These are phyloP conservation scores for Aspergillus ostianus DNA, from an alignment of 495 filamentous ascomycete genomes.

Conservation along the genomic window DNA sequence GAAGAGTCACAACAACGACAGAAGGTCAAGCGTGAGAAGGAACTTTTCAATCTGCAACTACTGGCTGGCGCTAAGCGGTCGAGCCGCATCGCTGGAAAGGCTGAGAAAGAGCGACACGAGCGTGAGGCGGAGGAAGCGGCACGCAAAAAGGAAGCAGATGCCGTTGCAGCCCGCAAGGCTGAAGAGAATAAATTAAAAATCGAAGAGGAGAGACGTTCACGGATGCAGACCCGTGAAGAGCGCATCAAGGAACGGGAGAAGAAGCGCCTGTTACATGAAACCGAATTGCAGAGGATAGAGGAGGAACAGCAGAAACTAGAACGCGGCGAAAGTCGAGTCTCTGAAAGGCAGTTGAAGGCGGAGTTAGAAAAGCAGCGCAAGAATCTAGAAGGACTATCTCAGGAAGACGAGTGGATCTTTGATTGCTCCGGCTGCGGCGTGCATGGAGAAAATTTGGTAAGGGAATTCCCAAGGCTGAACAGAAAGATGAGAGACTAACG, in stretches of 20 bases:
- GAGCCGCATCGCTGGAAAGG: conserved; percentile 77
- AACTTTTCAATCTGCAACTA: conserved; percentile 74
- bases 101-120: conserved; percentile 72
- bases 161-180: conserved; percentile 64
- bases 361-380: conserved; percentile 74
- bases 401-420: conserved; percentile 90
- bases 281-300: conserved; percentile 73
- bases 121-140: conserved; percentile 71
- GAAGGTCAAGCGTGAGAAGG: conserved; percentile 68
- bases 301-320: conserved; percentile 71
- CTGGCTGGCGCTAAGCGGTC: conserved; percentile 93
- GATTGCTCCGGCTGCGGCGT: conserved; percentile 86
- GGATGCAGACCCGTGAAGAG: conserved; percentile 81
- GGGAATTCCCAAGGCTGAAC: conserved; percentile 13
- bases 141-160: conserved; percentile 62
- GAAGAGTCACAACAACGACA: conserved; percentile 74
- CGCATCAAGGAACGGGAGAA: conserved; percentile 79
- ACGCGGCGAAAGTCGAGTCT: conserved; percentile 62
- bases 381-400: conserved; percentile 67
- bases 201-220: conserved; percentile 75
- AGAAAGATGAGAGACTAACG: conserved; percentile 14
- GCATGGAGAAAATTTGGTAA: conserved; percentile 75
- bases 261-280: conserved; percentile 77
- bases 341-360: conserved; percentile 73
- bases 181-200: conserved; percentile 65